Percentiles rank a stretch among this genome's conserved stretches.
These are phyloP conservation scores for Quercus berberidifolia DNA, from an alignment of 306 rosid species.

Conservation along the genomic window DNA sequence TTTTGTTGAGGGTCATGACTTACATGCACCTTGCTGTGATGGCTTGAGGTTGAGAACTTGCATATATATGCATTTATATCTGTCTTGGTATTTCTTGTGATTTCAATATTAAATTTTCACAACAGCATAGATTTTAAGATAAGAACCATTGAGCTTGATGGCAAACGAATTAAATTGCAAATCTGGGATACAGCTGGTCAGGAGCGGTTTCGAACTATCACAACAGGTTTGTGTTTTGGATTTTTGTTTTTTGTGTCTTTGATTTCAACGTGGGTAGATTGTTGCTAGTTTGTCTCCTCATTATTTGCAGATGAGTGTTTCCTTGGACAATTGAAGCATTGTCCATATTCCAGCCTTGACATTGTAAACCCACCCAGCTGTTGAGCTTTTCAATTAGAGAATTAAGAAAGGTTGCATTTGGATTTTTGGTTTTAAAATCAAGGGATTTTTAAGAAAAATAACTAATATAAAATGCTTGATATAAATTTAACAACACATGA, in stretches of 20 bases:
- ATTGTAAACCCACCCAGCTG: neutral
- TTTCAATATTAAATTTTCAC: constrained; percentile 15
- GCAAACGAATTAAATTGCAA: constrained; percentile 74
- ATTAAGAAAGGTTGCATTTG: neutral
- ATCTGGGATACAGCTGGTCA: constrained; percentile 95
- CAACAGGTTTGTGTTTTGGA: constrained; percentile 49
- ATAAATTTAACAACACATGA: too few species aligned
- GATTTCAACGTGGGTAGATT: neutral
- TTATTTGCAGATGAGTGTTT: neutral
- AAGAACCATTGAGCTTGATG: constrained; percentile 85
- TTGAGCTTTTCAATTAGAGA: neutral
- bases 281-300: neutral
- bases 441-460: too few species aligned
- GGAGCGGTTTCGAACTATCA: constrained; percentile 83
- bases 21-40: neutral
- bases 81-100: constrained; percentile 11
- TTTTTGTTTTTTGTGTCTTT: neutral
- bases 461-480: too few species aligned
- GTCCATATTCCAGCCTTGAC: neutral
- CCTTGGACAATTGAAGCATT: neutral
- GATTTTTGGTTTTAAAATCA: too few species aligned
- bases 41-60: neutral
- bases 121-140: constrained; percentile 85
- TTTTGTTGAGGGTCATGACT: neutral
- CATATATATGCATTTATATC: neutral